Evolutionary conservation across 805 yeast genomes (phyloP).

Genomic region (Lipomyces kockii): DNA sequence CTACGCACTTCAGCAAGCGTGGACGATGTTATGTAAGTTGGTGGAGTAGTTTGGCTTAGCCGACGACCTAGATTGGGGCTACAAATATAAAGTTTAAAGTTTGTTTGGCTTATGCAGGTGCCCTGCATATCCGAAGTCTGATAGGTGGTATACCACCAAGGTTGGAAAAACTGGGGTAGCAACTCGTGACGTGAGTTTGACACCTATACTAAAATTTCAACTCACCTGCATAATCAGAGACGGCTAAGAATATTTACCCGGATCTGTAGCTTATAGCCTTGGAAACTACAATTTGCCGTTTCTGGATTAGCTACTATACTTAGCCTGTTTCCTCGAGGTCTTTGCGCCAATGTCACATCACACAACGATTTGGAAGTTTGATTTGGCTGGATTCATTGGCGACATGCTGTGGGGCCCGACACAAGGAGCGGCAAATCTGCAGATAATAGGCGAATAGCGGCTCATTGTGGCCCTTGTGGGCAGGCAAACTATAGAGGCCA

Average conservation of each 20-base stretch:
- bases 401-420: not conserved
- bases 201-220: not conserved
- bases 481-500: no score
- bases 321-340: no score
- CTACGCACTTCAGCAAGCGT: not conserved
- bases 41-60: not conserved
- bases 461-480: no score
- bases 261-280: not conserved
- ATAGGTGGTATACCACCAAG: not conserved
- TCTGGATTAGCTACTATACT: no score
- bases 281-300: no score
- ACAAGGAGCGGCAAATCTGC: not conserved
- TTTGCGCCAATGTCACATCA: no score
- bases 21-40: not conserved
- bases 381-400: no score
- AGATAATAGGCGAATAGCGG: no score
- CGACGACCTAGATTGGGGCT: not conserved
- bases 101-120: not conserved
- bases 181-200: not conserved
- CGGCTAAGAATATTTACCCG: not conserved
- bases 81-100: not conserved
- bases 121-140: slow-evolving; percentile 1
- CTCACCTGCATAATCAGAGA: not conserved
- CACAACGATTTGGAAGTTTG: no score
- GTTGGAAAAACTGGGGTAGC: not conserved